Evolutionary conservation across 2,329 filamentous ascomycete species (phyloP), one percentile per base, ranked within the genome.

Genomic region (Fusarium euwallaceae): DNA sequence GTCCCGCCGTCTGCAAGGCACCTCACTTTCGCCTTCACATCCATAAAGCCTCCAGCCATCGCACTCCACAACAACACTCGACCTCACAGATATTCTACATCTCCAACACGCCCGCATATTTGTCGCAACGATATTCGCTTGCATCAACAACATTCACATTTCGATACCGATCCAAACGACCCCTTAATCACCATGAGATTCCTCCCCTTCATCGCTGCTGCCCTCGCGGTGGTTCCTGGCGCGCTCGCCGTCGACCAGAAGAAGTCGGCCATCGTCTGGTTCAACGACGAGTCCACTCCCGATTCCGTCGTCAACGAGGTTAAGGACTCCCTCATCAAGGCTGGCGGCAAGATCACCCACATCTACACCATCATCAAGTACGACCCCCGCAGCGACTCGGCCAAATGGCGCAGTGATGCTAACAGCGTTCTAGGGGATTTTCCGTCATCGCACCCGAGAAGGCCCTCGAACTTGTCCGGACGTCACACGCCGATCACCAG

Each of bases 201-300:
- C 77, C 81, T 85, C 69, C 74, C 86, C 17, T 80, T 89, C 70
- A 78, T 92, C 76, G 80, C 89, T 72, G 83, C 90, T 64, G 82
- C 91, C 61, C 83, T 93, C 48, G 83, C 92, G 64, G 85, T 90
- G 71, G 82, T 91, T 67, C 85, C 93, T 61, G 86, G 90, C 72
- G 87, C 88, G 34, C 81, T 91, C 70, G 91, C 90, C 71, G 88
- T 94, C 78, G 92, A 92, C 66, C 86, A 87, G 72, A 89, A 92
- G 80, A 94, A 94, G 83, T 90, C 91, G 39, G 91, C 97, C 73
- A 92, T 98, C 77, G 88, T 98, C 79, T 94, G 89, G 79, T 98
- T 95, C 80, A 91, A 93, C 27, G 86, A 91, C 61, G 87, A 90
- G 58, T 93, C 91, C 16, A 77, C 84, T 4, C 92, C 94, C 22